Evolutionary conservation across 306 rosid genomes (phyloP).

Genomic region (Prunus fruticosa): DNA sequence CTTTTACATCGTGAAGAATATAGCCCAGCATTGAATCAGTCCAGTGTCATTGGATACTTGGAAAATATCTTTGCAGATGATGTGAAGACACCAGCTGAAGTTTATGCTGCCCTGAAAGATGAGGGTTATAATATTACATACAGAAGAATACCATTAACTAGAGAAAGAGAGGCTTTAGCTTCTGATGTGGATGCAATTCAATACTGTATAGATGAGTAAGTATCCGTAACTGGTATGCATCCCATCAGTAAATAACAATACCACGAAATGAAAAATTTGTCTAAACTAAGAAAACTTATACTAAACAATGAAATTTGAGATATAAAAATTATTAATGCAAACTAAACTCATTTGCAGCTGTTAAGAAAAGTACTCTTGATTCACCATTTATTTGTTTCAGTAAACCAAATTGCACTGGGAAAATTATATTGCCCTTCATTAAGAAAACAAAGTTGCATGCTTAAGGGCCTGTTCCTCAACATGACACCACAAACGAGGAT

Average conservation of each 20-base stretch:
- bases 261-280: neutral
- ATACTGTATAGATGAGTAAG: slow-evolving; percentile 70
- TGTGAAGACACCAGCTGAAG: slow-evolving; percentile 87
- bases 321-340: neutral
- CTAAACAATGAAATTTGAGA: neutral
- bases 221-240: slow-evolving; percentile 13
- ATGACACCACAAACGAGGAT: neutral
- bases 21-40: slow-evolving; percentile 57
- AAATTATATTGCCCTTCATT: neutral
- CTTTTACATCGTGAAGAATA: slow-evolving; percentile 88
- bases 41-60: slow-evolving; percentile 78
- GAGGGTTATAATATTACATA: slow-evolving; percentile 61
- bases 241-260: neutral
- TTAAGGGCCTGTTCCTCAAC: neutral
- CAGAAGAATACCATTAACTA: slow-evolving; percentile 74
- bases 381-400: neutral
- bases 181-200: slow-evolving; percentile 84
- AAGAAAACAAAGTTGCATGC: neutral
- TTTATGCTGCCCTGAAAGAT: slow-evolving; percentile 57
- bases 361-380: neutral
- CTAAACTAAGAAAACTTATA: neutral
- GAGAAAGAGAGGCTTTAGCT: slow-evolving; percentile 78
- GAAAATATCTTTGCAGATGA: slow-evolving; percentile 70
- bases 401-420: neutral
- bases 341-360: neutral